Evolutionary conservation across 257 asterid species (phyloP), one percentile per base, ranked within the genome.

Genomic region (Solanum acaule): DNA sequence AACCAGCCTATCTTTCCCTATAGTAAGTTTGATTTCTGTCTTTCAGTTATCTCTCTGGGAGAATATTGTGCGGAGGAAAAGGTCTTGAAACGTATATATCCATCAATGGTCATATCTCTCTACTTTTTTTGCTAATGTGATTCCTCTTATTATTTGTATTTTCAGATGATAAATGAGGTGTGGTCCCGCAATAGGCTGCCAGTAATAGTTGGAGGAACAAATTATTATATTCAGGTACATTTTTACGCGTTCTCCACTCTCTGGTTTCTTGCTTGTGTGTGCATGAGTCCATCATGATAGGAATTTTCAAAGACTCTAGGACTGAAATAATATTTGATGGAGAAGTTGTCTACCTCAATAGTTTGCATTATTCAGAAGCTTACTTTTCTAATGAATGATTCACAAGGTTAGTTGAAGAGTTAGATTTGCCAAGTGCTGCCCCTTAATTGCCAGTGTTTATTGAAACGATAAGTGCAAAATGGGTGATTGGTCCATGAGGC

Each of bases 171-270:
- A 70, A 89, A 92, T 76, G 98, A 94, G 89, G 94, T 97, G 88
- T 92, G 92, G 90, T 94, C 98, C 78, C 95, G 98, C 88, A 92
- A 93, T 68, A 88, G 92, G 89, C 88, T 97, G 92, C 99, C 99
- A n/a, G 97, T 96, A 72, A 91, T 97, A 52, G 99, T 97, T 71
- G 99, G 99, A 10, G 99, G 99, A 91, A 94, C 99, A 89, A 96
- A 97, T 92, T 96, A 97, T 91, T 97, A 96, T 89, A 97, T 96
- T 89, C 99, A 96, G 98, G 99, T 97, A 88, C 90, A 89, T 13
- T 29, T 49, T 81, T 49, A 29, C 9, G 3, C 20, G 1, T 49
- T 31, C 44, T 82, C 70, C 70, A 31, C 44, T 82, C 70, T 82
- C 38, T 27, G 7, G 4, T 49, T 82, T 82, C 68, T 49, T 82